phyloP scores from a whole-genome alignment of 805 yeast genomes.

The Saccharomycopsis synnaedendra region DNA sequence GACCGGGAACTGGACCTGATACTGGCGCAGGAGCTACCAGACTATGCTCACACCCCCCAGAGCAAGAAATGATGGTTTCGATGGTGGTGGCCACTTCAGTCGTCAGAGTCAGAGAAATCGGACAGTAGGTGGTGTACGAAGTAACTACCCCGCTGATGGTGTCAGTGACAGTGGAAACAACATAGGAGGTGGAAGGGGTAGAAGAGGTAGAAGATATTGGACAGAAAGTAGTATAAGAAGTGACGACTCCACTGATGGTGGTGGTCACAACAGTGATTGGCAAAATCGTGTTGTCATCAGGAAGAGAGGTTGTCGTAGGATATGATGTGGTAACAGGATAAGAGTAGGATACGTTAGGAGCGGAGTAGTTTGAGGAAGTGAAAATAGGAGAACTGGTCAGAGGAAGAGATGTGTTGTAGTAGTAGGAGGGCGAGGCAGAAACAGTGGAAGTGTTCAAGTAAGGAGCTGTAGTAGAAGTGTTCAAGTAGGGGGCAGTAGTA shows the following conservation, averaged over 20 bases:
- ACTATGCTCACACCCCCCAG: conserved; percentile 3
- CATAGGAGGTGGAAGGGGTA: background rate
- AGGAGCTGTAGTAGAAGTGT: too few relatives aligned
- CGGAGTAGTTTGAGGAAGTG: too few relatives aligned
- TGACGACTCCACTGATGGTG: background rate
- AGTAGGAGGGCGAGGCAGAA: too few relatives aligned
- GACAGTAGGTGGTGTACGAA: conserved; percentile 8
- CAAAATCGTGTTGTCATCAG: too few relatives aligned
- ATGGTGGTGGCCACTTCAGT: background rate
- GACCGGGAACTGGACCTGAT: background rate
- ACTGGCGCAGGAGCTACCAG: background rate
- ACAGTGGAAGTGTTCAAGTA: too few relatives aligned
- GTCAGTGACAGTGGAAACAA: background rate
- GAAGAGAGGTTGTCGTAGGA: too few relatives aligned
- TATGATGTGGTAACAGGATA: too few relatives aligned
- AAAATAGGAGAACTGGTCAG: too few relatives aligned
- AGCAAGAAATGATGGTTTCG: conserved; percentile 3
- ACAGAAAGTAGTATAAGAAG: background rate
- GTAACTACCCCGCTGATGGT: conserved; percentile 6
- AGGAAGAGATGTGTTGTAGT: too few relatives aligned
- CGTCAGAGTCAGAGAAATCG: background rate
- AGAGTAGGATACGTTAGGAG: too few relatives aligned
- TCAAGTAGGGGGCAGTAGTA: too few relatives aligned
- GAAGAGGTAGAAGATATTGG: background rate
- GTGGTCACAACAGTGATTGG: background rate